Base-by-base conservation (phyloP, 192 early-diverging fungal genomes). In the Spizellomyces punctatus region DNA sequence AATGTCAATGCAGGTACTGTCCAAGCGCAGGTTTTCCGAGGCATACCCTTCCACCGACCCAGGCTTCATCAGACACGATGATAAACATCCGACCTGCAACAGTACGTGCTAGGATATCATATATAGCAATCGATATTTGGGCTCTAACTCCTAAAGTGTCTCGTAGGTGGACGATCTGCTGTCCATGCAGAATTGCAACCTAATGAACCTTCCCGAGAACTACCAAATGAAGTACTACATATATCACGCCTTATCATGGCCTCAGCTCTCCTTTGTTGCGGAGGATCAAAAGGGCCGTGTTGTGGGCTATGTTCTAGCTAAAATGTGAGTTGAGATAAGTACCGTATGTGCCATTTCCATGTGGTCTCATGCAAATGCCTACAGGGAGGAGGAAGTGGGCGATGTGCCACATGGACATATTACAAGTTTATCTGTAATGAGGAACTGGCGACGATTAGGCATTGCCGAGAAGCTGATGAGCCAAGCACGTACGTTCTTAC, bases 211-310 rank as follows among this genome's bases (percentile, higher is more conserved):
- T 47, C 98, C 98, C 8, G 98, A 99, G 83, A 99, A 99, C 89
- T 99, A 99, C 80, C 93, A 94, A 76, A 96, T 99, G 92, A 99
- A 99, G 81, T 99, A 99, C 66, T 98, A 91, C 85, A 88, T 87
- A 46, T 84, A 84, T 73, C 82, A 84, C 58, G 63, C 78, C 7
- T 47, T 76, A 43, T 81, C 82, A 17, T 84, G 82, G 82, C 82
- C 82, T 12, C 94, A 96, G 79, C 88, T 99, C 9, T 95, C 94
- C 44, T 95, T 89, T 67, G 96, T 99, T 6, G 98, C 98, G 19
- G 93, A 95, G 81, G 91, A 96, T 78, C 86, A 90, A 59, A 90
- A 94, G 69, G 93, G 94, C 27, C 89, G 91, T 48, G 90, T 99
- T 58, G 93, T 99, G 16, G 98, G 98, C 61, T 99, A 99, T 78